Base-by-base conservation (phyloP, 1,139 yeast genomes). In the Scheffersomyces insectosa region DNA sequence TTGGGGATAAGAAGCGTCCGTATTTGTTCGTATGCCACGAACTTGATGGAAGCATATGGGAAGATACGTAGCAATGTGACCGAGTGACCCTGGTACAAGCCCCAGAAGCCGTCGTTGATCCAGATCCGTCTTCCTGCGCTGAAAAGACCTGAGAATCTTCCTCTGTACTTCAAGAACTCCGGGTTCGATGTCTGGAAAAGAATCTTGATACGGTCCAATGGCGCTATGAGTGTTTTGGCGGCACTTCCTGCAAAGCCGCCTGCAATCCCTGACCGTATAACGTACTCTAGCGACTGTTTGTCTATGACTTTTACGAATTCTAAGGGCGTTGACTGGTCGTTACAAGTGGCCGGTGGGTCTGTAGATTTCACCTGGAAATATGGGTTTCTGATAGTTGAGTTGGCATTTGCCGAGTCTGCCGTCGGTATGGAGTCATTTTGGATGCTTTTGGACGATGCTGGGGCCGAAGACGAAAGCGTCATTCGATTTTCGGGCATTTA, bases 161-260 rank as follows among this genome's bases (percentile, higher is more conserved):
- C 97, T 15, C 96, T 75, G 61, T 82, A 90, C 62, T 85, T 79
- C 32, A 80, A 65, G 57, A 88, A 93, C 47, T 86, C 93, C 0
- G 98, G 98, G 57, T 91, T 91, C 20, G 95, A 83, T 1, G 99
- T 95, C 66, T 93, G 99, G 64, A 93, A 93, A 38, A 93, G 70
- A 55, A 93, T 93, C 68, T 93, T 93, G 50, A 93, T 93, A 56
- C 99, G 77, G 64, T 93, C 99, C 43, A 93, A 66, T 0, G 99
- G 99, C 0, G 99, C 99, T 37, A 93, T 88, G 41, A 91, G 72
- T 0, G 98, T 90, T 59, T 93, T 93, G 5, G 97, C 99, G 7
- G 95, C 89, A 42, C 91, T 83, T 0, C 99, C 99, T 0, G 99
- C 97, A 1, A 89, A 57, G 0, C 99, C 99, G 10, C 99, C 99